These are phyloP conservation scores for Raffaelea arxii DNA, from an alignment of 2,329 filamentous ascomycete species.

Conservation along the genomic window DNA sequence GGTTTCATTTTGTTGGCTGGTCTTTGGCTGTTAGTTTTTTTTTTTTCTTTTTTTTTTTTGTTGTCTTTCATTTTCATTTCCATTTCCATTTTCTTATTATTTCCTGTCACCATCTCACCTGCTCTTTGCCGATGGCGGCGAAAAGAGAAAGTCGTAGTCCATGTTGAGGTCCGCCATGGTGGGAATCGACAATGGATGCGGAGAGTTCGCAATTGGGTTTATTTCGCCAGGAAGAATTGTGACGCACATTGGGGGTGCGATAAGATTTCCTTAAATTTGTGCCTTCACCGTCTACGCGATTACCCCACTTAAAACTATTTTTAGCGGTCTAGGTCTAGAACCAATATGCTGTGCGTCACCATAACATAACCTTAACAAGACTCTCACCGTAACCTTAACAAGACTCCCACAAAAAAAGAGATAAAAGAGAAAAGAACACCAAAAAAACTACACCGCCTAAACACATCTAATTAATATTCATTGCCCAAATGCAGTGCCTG, in stretches of 20 bases:
- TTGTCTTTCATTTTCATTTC: no score
- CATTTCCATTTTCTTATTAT: no score
- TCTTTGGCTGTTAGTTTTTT: slow-evolving; percentile 37
- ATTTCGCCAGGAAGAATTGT: not conserved
- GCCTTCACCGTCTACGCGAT: no score
- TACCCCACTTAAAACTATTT: no score
- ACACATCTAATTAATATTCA: not conserved
- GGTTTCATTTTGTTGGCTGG: slow-evolving; percentile 67
- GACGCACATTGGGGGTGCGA: not conserved
- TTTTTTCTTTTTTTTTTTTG: no score
- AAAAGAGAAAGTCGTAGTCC: slow-evolving; percentile 9
- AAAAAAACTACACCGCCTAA: slow-evolving; percentile 1
- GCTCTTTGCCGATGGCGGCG: not conserved
- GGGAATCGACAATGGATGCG: no score
- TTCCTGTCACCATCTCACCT: no score
- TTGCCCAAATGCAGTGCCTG: slow-evolving; percentile 6
- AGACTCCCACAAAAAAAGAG: not conserved
- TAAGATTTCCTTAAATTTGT: no score
- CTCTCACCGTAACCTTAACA: no score
- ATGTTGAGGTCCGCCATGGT: slow-evolving; percentile 9
- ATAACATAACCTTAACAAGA: no score
- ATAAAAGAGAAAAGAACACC: not conserved
- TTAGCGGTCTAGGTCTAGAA: no score
- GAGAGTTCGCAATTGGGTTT: not conserved
- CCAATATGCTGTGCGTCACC: no score